Evolutionary conservation across 345 rosid species (phyloP).

Genomic region (Erodium maritimum): DNA sequence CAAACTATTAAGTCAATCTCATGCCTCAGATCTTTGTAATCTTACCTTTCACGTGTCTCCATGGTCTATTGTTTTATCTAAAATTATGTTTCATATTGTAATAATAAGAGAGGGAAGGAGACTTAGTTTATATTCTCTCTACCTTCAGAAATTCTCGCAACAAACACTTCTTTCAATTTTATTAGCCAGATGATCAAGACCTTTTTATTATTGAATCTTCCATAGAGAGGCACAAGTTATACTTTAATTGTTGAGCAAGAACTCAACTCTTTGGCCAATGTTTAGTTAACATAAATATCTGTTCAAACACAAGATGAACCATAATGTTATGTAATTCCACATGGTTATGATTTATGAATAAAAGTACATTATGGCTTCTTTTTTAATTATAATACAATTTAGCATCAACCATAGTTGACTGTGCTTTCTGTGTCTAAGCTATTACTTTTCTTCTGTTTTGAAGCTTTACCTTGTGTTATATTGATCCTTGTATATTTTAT

Average conservation of each 20-base stretch:
- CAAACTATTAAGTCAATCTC: not conserved
- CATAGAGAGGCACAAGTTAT: too few relatives aligned
- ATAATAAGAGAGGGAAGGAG: not conserved
- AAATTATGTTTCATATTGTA: not conserved
- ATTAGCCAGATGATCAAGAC: not conserved
- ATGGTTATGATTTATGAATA: too few relatives aligned
- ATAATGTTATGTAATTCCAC: too few relatives aligned
- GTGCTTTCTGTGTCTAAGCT: too few relatives aligned
- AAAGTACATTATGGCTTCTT: too few relatives aligned
- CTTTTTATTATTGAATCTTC: not conserved
- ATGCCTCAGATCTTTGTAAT: not conserved
- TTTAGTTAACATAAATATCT: too few relatives aligned
- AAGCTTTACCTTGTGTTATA: not conserved
- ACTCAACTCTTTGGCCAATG: not conserved
- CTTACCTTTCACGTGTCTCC: not conserved
- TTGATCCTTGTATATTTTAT: conserved; percentile 5
- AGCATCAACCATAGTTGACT: too few relatives aligned
- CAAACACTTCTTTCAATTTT: not conserved
- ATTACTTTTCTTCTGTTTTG: too few relatives aligned
- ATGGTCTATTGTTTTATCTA: not conserved
- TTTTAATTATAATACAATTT: too few relatives aligned
- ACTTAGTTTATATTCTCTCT: not conserved
- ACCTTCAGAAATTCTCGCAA: not conserved
- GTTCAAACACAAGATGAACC: too few relatives aligned
- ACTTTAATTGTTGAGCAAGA: not conserved